Conservation (phyloP, 2,329 filamentous ascomycete species). For the Clonostachys sp. region DNA sequence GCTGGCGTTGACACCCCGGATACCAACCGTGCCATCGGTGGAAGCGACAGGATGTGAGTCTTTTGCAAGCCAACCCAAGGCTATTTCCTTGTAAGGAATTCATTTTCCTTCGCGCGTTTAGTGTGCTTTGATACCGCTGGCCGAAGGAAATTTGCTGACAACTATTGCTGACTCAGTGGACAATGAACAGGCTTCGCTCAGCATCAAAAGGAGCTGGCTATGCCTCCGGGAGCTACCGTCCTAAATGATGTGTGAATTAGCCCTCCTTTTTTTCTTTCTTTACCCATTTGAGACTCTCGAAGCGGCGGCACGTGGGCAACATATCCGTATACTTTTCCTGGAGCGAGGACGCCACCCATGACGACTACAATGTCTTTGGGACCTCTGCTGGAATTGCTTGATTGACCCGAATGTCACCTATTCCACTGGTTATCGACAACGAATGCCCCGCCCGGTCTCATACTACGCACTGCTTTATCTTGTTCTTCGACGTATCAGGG, state of each 20-base stretch:
- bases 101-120: conserved; percentile 76
- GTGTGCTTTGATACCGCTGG: conserved; percentile 70
- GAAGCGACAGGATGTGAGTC: conserved; percentile 96
- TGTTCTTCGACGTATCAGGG: conserved; percentile 33
- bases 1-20: conserved; percentile 63
- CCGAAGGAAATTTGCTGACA: conserved; percentile 70
- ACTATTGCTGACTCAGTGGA: conserved; percentile 79
- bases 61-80: conserved; percentile 40
- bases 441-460: conserved; percentile 5
- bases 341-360: neutral
- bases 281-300: conserved; percentile 5
- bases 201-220: conserved; percentile 65
- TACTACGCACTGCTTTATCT: conserved; percentile 32
- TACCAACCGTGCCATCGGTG: conserved; percentile 70
- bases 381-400: neutral
- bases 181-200: conserved; percentile 81
- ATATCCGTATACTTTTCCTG: too few relatives aligned
- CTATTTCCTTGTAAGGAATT: conserved; percentile 82
- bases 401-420: neutral
- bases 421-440: neutral
- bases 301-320: neutral
- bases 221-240: conserved; percentile 31
- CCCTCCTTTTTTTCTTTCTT: conserved; percentile 3
- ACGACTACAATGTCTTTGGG: conserved; percentile 2
- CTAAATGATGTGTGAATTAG: conserved; percentile 21